phyloP scores from a whole-genome alignment of 345 rosid species.

The Eucalyptus albens region DNA sequence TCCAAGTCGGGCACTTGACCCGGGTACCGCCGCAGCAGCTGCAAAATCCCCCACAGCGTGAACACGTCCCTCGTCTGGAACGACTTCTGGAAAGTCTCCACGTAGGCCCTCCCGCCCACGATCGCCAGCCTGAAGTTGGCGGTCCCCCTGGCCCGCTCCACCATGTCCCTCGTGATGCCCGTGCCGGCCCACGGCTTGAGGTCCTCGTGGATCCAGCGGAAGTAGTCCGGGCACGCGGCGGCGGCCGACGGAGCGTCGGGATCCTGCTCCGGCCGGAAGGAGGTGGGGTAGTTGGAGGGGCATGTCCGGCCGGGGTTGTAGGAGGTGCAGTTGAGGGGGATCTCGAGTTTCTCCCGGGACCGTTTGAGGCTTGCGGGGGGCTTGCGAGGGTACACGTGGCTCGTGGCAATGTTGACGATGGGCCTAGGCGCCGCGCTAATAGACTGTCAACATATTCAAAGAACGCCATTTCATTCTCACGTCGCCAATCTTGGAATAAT shows the following conservation, averaged over 20 bases:
- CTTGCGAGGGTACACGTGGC: neutral
- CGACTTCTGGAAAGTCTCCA: conserved; percentile 27
- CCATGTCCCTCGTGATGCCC: conserved; percentile 57
- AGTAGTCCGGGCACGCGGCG: conserved; percentile 58
- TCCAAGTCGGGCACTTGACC: conserved; percentile 76
- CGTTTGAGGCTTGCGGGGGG: neutral
- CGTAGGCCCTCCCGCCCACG: conserved; percentile 39
- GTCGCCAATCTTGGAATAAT: neutral
- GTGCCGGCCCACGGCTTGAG: conserved; percentile 68
- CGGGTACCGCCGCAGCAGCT: conserved; percentile 64
- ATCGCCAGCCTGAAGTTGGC: conserved; percentile 57
- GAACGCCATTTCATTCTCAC: neutral
- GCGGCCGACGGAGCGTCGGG: neutral
- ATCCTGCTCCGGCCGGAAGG: neutral
- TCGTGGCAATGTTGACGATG: neutral
- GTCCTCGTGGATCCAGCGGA: conserved; percentile 96
- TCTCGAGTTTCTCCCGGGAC: conserved; percentile 4
- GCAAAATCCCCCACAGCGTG: conserved; percentile 81
- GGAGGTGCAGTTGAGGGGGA: conserved; percentile 37
- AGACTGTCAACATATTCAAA: neutral
- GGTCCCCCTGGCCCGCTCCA: conserved; percentile 36
- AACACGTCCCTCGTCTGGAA: conserved; percentile 78
- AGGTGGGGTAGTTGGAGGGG: conserved; percentile 21
- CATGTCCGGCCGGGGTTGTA: conserved; percentile 15
- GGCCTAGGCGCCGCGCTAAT: neutral